Base-by-base conservation (phyloP, 2,329 filamentous ascomycete species). In the Parascedosporium putredinis region DNA sequence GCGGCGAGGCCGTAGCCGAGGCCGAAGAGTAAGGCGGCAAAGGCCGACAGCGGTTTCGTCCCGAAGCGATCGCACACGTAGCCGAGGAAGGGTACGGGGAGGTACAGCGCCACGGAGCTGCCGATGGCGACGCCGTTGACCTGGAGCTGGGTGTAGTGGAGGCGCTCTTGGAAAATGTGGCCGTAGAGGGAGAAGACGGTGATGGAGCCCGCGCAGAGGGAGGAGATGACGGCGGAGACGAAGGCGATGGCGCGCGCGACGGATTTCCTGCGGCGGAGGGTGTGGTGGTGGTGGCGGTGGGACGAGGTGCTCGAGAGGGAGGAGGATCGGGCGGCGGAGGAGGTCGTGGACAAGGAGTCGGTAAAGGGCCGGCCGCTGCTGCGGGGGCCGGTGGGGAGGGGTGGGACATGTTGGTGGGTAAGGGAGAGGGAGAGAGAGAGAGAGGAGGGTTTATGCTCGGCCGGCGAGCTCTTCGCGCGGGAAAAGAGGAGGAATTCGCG, bases 121-220 rank as follows among this genome's bases (percentile, higher is more conserved):
- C 85, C 83, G 57, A 94, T 94, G 53, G 88, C 86, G 43, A 96
- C 82, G 44, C 84, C 81, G 66, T 97, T 97, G 66, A 98, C 88
- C 64, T 93, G 87, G 54, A 93, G 78, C 67, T 98, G 93, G 3
- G 83, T 84, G 68, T 97, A 98, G 61, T 82, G 84, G 47, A 98
- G 75, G 42, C 83, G 82, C 50, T 84, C 84, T 64, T 95, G 88
- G 69, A 98, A 88, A 45, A 94, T 75, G 57, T 88, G 90, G 7
- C 86, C 93, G 64, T 97, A 98, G 27, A 98, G 80, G 31, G 89
- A 95, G 71, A 93, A 98, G 45, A 89, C 86, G 46, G 88, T 89
- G 60, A 97, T 88, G 59, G 88, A 94, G 54, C 91, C 93, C 25
- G 89, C 91, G 63, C 87, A 93, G 27, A 96, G 76, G 12, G 78